Evolutionary conservation across 441 rosid species (phyloP).

Genomic region (Gossypium davidsonii): DNA sequence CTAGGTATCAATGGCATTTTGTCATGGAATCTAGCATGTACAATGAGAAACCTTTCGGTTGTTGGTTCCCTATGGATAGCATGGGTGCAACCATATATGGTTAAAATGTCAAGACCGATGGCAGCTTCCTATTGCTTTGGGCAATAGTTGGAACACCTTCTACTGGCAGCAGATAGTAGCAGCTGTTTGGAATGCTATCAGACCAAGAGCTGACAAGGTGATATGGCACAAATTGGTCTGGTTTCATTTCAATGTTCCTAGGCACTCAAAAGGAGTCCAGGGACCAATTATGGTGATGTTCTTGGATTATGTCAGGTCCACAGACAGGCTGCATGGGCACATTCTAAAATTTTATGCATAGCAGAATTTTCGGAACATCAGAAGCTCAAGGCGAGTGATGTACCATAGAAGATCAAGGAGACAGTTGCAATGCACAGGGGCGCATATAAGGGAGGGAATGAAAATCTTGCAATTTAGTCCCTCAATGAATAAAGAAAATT

Average conservation of each 20-base stretch:
- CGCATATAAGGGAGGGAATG: no score
- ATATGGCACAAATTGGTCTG: background rate
- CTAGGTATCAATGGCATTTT: background rate
- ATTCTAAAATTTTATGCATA: no score
- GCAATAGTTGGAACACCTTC: background rate
- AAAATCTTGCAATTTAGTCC: no score
- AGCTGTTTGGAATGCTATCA: background rate
- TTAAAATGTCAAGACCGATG: background rate
- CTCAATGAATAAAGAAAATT: no score
- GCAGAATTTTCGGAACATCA: no score
- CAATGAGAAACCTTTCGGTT: background rate
- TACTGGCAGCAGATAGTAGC: background rate
- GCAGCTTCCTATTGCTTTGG: background rate
- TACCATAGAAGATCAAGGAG: no score
- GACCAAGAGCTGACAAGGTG: background rate
- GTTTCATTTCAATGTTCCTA: background rate
- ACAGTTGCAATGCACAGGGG: no score
- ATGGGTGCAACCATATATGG: background rate
- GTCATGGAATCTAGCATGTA: background rate
- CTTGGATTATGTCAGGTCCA: no score
- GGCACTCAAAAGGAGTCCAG: background rate
- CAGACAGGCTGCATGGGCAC: no score
- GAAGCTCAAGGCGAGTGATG: no score
- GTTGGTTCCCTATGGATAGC: background rate
- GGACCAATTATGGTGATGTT: no score